Conservation (phyloP, 208 protist genomes). For the Acanthamoeba rhysodes region DNA sequence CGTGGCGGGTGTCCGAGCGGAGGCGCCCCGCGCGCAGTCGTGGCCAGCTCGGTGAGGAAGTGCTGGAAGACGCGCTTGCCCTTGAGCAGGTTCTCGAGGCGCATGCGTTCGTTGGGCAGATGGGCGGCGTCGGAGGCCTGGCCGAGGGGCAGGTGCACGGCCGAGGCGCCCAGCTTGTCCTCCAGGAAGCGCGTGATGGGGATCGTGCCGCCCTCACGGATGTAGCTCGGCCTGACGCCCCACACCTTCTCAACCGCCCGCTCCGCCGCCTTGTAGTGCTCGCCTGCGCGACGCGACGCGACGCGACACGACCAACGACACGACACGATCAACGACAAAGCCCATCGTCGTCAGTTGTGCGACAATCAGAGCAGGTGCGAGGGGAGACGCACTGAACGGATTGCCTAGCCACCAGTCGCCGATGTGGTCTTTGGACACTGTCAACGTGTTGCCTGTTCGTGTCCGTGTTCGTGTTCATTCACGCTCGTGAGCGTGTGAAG, state of each 20-base stretch:
- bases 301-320: background rate
- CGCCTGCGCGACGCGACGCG: background rate
- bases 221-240: conserved; percentile 32
- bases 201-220: conserved; percentile 77
- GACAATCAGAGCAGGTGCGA: no score
- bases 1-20: background rate
- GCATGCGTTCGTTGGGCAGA: conserved; percentile 82
- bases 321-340: background rate
- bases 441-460: conserved; percentile 39
- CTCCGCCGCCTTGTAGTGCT: conserved; percentile 46
- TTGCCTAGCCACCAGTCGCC: conserved; percentile 80
- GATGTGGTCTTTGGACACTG: background rate
- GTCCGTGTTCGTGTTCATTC: background rate
- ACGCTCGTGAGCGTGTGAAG: background rate
- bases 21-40: no score
- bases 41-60: conserved; percentile 70
- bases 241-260: conserved; percentile 60
- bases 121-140: conserved; percentile 77
- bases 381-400: background rate
- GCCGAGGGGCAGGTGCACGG: conserved; percentile 66
- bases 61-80: conserved; percentile 79
- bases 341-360: background rate
- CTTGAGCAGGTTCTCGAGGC: conserved; percentile 81
- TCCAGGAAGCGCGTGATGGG: conserved; percentile 74
- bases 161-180: conserved; percentile 61